Conservation (phyloP, 2,329 filamentous ascomycete genomes). For the Trichoderma semiorbis region DNA sequence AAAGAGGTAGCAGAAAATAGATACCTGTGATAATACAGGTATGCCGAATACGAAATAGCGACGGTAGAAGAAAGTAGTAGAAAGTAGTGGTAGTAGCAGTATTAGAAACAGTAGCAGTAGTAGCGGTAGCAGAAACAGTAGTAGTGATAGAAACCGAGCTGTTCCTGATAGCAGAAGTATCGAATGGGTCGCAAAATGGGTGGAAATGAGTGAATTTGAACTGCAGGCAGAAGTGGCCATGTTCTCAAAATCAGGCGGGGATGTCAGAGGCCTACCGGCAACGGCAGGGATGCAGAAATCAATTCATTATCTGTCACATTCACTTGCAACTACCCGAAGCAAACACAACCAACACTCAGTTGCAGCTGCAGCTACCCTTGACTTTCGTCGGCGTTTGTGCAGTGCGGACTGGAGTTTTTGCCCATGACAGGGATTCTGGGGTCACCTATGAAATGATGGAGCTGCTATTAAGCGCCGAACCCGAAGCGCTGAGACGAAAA, state of each 20-base stretch:
- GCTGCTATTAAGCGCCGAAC: not conserved
- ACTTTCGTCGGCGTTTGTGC: not conserved
- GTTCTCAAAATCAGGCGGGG: not conserved
- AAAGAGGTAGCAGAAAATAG: no score
- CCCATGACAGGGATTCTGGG: not conserved
- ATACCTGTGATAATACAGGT: no score
- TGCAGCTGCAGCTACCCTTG: not conserved
- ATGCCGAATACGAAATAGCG: not conserved
- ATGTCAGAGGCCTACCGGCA: not conserved
- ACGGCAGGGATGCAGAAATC: not conserved
- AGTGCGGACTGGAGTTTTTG: not conserved
- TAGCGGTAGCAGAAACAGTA: not conserved
- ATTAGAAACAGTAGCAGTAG: not conserved
- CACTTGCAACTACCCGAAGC: not conserved
- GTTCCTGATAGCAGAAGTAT: not conserved
- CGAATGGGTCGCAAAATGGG: not conserved
- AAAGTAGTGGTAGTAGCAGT: not conserved
- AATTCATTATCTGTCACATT: not conserved
- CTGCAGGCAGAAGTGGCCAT: not conserved
- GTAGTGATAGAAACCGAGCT: not conserved
- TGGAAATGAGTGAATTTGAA: not conserved
- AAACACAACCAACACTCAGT: not conserved
- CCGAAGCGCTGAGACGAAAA: not conserved
- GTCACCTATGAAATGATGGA: not conserved
- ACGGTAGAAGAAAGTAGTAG: not conserved